These are phyloP conservation scores for Salvia hispanica DNA, from an alignment of 257 asterid species.

Conservation along the genomic window DNA sequence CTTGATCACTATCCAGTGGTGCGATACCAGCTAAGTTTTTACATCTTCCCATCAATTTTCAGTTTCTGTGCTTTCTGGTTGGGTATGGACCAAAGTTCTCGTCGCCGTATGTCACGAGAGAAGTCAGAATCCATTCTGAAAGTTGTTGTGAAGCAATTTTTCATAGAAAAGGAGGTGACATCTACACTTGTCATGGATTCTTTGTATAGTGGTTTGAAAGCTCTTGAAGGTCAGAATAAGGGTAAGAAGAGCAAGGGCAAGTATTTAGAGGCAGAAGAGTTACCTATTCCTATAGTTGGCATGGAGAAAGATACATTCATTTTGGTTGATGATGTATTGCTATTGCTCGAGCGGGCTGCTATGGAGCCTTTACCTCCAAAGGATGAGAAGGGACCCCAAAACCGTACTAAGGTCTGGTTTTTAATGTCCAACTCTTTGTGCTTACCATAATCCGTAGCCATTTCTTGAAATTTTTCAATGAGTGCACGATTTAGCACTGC, in stretches of 20 bases:
- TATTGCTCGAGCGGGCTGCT: conserved; percentile 85
- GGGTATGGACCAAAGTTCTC: conserved; percentile 68
- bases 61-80: conserved; percentile 91
- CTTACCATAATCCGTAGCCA: conserved; percentile 2
- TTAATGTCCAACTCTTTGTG: neutral
- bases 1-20: neutral
- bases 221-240: conserved; percentile 76
- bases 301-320: conserved; percentile 69
- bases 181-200: conserved; percentile 98
- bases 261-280: conserved; percentile 55
- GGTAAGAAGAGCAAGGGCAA: conserved; percentile 66
- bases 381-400: conserved; percentile 96
- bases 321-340: conserved; percentile 86
- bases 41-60: conserved; percentile 38
- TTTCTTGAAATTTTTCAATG: neutral
- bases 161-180: conserved; percentile 93
- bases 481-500: neutral
- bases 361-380: conserved; percentile 89
- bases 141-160: conserved; percentile 80
- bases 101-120: conserved; percentile 73
- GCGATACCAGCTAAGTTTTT: conserved; percentile 22
- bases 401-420: conserved; percentile 75
- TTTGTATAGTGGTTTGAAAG: conserved; percentile 86
- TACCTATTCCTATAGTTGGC: conserved; percentile 60
- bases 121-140: conserved; percentile 75